Percentiles rank a stretch among this genome's conserved stretches.
These are phyloP conservation scores for Aureobasidium sp. DNA, from an alignment of 2,329 filamentous ascomycete species.

Conservation along the genomic window DNA sequence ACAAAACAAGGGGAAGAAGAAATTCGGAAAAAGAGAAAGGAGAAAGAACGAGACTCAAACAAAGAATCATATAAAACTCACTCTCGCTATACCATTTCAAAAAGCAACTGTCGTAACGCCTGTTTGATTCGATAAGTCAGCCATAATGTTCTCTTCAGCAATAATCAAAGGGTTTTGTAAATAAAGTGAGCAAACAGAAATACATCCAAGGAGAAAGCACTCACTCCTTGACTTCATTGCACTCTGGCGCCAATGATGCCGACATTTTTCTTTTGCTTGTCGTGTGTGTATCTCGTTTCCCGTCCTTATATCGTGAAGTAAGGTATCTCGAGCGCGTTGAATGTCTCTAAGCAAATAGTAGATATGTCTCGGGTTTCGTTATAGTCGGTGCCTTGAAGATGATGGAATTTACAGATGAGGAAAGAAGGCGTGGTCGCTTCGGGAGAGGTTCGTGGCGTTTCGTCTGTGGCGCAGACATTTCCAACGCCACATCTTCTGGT, in stretches of 20 bases:
- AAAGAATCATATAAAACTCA: conserved; percentile 38
- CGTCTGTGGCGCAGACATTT: not conserved
- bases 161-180: no score
- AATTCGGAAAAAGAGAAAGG: not conserved
- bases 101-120: conserved; percentile 94
- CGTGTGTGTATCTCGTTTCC: not conserved
- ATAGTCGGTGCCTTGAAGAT: not conserved
- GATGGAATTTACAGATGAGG: not conserved
- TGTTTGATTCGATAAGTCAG: conserved; percentile 31
- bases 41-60: not conserved
- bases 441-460: not conserved
- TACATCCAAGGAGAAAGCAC: conserved; percentile 26
- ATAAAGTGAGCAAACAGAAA: no score
- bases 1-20: not conserved
- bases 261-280: conserved; percentile 56
- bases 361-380: no score
- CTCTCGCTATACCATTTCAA: conserved; percentile 99
- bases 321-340: no score
- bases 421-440: not conserved
- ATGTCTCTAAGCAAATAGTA: no score
- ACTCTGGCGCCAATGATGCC: conserved; percentile 87
- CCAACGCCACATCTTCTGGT: not conserved
- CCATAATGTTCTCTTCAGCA: not conserved
- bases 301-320: no score
- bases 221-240: conserved; percentile 93